Conservation (phyloP, 1,284 basidiomycete genomes). For the Grifola frondosa region DNA sequence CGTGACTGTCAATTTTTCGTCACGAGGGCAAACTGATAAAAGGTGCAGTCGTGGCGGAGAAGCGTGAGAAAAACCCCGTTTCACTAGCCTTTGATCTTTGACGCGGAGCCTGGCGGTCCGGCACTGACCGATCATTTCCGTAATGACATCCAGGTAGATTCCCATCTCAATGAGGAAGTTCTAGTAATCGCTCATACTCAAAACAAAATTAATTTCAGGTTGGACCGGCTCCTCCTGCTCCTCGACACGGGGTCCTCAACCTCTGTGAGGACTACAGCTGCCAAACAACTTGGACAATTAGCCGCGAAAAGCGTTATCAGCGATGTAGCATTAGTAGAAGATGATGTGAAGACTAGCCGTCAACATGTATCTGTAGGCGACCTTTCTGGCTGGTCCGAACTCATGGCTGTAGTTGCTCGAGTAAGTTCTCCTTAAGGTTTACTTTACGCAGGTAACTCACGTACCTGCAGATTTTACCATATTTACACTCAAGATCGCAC, state of each 20-base stretch:
- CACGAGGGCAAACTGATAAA: constrained; percentile 39
- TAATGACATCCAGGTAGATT: constrained; percentile 73
- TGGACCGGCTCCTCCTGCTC: constrained; percentile 89
- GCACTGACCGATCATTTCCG: constrained; percentile 35
- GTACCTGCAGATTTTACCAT: constrained; percentile 73
- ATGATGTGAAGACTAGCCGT: constrained; percentile 65
- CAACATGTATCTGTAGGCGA: constrained; percentile 61
- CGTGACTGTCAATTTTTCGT: constrained; percentile 39
- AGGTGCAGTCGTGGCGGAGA: constrained; percentile 35
- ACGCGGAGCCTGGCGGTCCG: constrained; percentile 42
- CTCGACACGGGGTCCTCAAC: constrained; percentile 88
- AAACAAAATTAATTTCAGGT: constrained; percentile 42
- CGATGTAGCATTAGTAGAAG: constrained; percentile 79
- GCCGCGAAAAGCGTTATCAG: constrained; percentile 79
- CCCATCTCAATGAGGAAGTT: constrained; percentile 21
- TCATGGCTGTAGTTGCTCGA: constrained; percentile 80
- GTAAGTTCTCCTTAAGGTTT: constrained; percentile 46
- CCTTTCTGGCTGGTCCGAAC: constrained; percentile 74
- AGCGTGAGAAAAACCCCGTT: constrained; percentile 42
- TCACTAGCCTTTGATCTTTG: constrained; percentile 32
- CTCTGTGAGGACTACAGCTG: constrained; percentile 85
- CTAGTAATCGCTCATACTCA: constrained; percentile 19
- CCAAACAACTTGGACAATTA: constrained; percentile 89
- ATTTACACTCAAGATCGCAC: constrained; percentile 82
- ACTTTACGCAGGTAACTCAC: constrained; percentile 2